Evolutionary conservation across 2,329 filamentous ascomycete species (phyloP).

Genomic region (Penicillium sp.): DNA sequence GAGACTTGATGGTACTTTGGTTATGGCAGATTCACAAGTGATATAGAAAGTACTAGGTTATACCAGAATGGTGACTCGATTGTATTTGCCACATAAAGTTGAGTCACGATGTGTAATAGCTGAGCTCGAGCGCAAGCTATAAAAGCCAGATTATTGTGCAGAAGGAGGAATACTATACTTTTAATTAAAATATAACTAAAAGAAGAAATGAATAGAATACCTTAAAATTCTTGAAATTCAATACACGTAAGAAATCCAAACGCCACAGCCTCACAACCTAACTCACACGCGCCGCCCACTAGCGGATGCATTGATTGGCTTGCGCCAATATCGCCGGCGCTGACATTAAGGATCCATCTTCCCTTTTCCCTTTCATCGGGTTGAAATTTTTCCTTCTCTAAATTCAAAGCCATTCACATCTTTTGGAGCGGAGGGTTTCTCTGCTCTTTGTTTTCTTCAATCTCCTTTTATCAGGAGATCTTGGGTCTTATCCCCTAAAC

Average conservation of each 20-base stretch:
- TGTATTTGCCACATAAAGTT: slow-evolving; percentile 3
- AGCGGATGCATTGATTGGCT: slow-evolving; percentile 8
- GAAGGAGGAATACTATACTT: not conserved
- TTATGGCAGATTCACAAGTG: not conserved
- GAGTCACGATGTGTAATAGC: not conserved
- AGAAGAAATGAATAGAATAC: slow-evolving; percentile 6
- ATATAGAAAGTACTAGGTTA: slow-evolving; percentile 4
- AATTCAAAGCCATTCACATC: slow-evolving; percentile 9
- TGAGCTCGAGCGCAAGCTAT: slow-evolving; percentile 1
- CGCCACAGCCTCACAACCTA: slow-evolving; percentile 11
- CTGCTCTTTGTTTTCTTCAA: slow-evolving; percentile 7
- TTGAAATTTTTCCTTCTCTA: slow-evolving; percentile 20
- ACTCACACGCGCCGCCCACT: slow-evolving; percentile 8
- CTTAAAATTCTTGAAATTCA: slow-evolving; percentile 13
- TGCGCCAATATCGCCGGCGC: slow-evolving; percentile 8
- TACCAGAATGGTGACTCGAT: not conserved
- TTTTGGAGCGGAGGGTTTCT: slow-evolving; percentile 6
- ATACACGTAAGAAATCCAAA: slow-evolving; percentile 13
- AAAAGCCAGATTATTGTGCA: not conserved
- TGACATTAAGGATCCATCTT: slow-evolving; percentile 7
- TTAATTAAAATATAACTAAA: not conserved
- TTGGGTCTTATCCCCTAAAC: slow-evolving; percentile 5
- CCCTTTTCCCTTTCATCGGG: slow-evolving; percentile 9
- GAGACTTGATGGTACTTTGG: slow-evolving; percentile 1
- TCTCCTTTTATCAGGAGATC: slow-evolving; percentile 3